Conservation (phyloP, 768 basidiomycete genomes). For the Rhizopogon salebrosus region DNA sequence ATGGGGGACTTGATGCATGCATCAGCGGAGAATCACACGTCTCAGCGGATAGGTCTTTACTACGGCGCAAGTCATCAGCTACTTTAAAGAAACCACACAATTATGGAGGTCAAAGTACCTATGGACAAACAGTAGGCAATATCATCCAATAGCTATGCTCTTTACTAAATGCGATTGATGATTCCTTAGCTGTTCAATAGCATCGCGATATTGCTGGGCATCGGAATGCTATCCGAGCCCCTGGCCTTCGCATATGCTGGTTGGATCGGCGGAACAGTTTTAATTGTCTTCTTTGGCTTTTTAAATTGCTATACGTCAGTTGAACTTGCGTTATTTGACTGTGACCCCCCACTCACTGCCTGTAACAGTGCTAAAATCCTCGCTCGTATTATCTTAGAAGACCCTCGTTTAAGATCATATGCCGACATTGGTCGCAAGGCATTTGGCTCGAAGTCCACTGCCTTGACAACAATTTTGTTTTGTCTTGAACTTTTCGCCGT, state of each 20-base stretch:
- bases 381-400: constrained; percentile 65
- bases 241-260: constrained; percentile 90
- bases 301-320: constrained; percentile 88
- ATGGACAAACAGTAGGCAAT: constrained; percentile 60
- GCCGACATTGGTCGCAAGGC: constrained; percentile 87
- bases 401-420: constrained; percentile 73
- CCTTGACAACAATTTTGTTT: constrained; percentile 67
- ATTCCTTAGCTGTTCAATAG: constrained; percentile 74
- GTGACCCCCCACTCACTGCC: constrained; percentile 3
- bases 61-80: background rate
- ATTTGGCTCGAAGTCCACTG: constrained; percentile 69
- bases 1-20: background rate
- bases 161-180: constrained; percentile 3
- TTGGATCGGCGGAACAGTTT: constrained; percentile 72
- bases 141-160: background rate
- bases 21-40: background rate
- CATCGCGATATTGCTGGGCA: constrained; percentile 79
- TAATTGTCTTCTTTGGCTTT: constrained; percentile 73
- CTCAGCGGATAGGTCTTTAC: background rate
- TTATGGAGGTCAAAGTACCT: constrained; percentile 58
- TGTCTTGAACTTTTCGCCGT: constrained; percentile 86
- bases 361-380: constrained; percentile 75
- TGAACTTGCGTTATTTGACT: background rate
- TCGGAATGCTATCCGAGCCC: constrained; percentile 86
- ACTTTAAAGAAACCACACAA: constrained; percentile 19